Base-by-base conservation (phyloP, 352 stramenopile species). In the Globisporangium okanoganense region DNA sequence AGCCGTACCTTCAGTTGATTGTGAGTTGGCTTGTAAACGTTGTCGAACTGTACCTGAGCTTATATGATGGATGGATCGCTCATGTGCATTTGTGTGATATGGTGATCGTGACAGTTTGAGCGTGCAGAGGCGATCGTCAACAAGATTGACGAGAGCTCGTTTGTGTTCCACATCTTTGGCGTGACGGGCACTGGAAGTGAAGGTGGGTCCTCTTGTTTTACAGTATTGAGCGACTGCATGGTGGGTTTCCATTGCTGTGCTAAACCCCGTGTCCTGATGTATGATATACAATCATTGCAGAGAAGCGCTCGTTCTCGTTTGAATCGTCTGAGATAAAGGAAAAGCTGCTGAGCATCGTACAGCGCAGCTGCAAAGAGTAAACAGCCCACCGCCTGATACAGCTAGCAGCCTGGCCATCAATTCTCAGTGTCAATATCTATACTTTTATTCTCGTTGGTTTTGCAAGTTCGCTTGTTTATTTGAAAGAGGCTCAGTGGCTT, bases 221-320 rank as follows among this genome's bases (percentile, higher is more conserved):
- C 5, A 0, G 27, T 22, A 7, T 20, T 29, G 27, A 25, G 13
- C 16, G 24, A 25, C 14, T 52, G 5, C 20, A 2, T 44, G n/a
- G n/a, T n/a, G n/a, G n/a, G n/a, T n/a, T n/a, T n/a, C 18, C 16
- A 20, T n/a, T 44, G 38, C 3, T n/a, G 13, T 52, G 6, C 40
- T n/a, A n/a, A 31, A 35, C 53, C 4, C 12, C 61, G 5, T 10
- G 29, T 43, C 3, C 35, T 56, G 43, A 45, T 18, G 36, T 67
- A 25, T 56, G 8, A 61, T n/a, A 5, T 47, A 10, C 7, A 14
- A 49, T 6, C 22, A 24, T 13, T 31, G 24, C 36, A 92, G 82
- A 92, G 65, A 88, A 83, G 56, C 80, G 83, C 24, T 71, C 84
- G 16, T 90, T 92, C 58, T 82, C 64, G 0, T 76, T 92, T 36